Evolutionary conservation across 441 rosid species (phyloP), one percentile per base, ranked within the genome.

Genomic region (Hura crepitans): DNA sequence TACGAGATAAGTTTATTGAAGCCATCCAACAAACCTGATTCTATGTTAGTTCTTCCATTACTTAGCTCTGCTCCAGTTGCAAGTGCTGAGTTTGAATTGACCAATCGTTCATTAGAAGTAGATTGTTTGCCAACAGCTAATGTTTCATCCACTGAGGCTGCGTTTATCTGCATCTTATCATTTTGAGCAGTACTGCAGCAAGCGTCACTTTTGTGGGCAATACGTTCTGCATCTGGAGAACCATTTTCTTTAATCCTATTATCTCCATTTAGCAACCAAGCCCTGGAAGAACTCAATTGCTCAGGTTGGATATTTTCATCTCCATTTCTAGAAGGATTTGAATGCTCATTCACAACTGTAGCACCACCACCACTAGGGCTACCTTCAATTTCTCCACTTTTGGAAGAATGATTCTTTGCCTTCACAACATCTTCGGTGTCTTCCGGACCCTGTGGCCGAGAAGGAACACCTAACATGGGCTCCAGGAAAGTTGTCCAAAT

Each of bases 401-500:
- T 89, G 35, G 72, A 72, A 75, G 78, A 72, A 73, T 80, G 89
- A 76, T 74, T 86, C 56, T 83, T 85, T 64, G 90, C 80, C 83
- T 84, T 91, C 33, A 85, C 86, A 73, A 82, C 88, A 77, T 87
- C 97, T 81, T 90, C 95, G 56, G 80, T 87, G 83, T 93, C 96
- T 84, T 90, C 95, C 45, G 91, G 85, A 75, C 89, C 94, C 71
- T 86, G 92, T 79, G 97, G 91, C 54, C 97, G 89, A 73, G 86
- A 79, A 81, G 96, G 84, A 81, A 87, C 90, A 67, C 97, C 96
- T 49, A 93, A 79, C 75, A 89, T 63, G 56, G 96, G 98, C 74
- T 93, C 99, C 84, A 96, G 74, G 80, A 96, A 90, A 37, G 89
- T 87, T 71, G 90, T 93, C 98, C 99, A 96, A 59, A 96, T 81